Evolutionary conservation across 1,284 basidiomycete genomes (phyloP), one percentile per base, ranked within the genome.

Genomic region (Somion occarium): DNA sequence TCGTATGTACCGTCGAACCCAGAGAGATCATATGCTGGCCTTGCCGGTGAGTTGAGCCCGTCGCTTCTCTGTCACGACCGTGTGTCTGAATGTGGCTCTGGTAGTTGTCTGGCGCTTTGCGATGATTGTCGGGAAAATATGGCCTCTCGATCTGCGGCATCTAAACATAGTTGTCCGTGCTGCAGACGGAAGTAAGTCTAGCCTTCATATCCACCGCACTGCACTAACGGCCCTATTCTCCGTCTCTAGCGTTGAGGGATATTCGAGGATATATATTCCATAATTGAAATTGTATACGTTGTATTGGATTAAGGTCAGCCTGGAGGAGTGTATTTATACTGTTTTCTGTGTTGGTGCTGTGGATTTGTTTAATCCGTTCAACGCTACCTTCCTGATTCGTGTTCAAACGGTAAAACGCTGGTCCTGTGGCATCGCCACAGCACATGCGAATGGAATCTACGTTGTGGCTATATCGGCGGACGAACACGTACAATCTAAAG

Each of bases 21-120:
- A 69, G 86, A 43, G 79, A 85, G 59, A 77, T 89, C 49, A 85
- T 89, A 46, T 89, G 85, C 59, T 89, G 86, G 86, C 86, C 86
- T 19, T 89, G 86, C 64, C 78, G 86, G 83, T 84, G 58, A 59
- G 83, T 72, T 19, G 30, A 39, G 15, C 25, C 20, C 45, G 26
- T 34, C 39, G 38, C 12, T 41, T 46, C 51, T n/a, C 22, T 25
- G 11, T 37, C n/a, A 51, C 24, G 38, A 34, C 45, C 20, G 38
- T 52, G 23, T 47, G 50, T 38, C 38, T 39, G 3, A 38, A 20
- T 39, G 25, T 7, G n/a, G 20, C 42, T 24, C 44, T 46, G 42
- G 19, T 56, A 87, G 84, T 53, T 89, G 86, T 61, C 71, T 89
- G 23, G 78, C 85, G 1, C 72, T 89, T 61, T 89, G 86, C 57